Conservation (phyloP, 371 early-diverging fungal genomes). For the Vairimorpha apis region DNA sequence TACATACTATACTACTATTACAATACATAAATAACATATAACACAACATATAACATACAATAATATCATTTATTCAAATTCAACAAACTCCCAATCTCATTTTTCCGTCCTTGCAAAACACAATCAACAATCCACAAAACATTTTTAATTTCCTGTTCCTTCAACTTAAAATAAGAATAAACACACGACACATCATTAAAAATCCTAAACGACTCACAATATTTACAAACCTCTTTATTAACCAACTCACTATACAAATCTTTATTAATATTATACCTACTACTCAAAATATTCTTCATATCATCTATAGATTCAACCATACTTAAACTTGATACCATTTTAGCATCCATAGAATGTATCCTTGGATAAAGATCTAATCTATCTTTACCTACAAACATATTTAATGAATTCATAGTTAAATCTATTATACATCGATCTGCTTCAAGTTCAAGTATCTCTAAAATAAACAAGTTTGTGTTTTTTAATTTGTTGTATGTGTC, state of each 20-base stretch:
- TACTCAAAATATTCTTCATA: conserved; percentile 43
- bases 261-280: conserved; percentile 13
- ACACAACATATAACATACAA: neutral
- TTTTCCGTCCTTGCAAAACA: conserved; percentile 87
- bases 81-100: conserved; percentile 59
- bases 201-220: conserved; percentile 52
- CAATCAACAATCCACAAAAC: conserved; percentile 98
- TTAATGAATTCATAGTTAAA: conserved; percentile 50
- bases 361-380: conserved; percentile 45
- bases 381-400: conserved; percentile 31
- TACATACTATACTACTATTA: too few species aligned
- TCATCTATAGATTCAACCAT: conserved; percentile 50
- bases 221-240: conserved; percentile 43
- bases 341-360: conserved; percentile 30
- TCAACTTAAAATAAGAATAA: conserved; percentile 84
- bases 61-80: conserved; percentile 8
- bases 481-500: conserved; percentile 25
- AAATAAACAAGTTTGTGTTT: conserved; percentile 38
- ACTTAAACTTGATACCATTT: conserved; percentile 21
- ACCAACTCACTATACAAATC: conserved; percentile 27
- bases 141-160: conserved; percentile 96
- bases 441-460: conserved; percentile 53
- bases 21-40: too few species aligned
- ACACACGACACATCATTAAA: conserved; percentile 56
- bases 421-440: conserved; percentile 59